These are phyloP conservation scores for Cucumis variabilis DNA, from an alignment of 331 rosid genomes.

Conservation along the genomic window DNA sequence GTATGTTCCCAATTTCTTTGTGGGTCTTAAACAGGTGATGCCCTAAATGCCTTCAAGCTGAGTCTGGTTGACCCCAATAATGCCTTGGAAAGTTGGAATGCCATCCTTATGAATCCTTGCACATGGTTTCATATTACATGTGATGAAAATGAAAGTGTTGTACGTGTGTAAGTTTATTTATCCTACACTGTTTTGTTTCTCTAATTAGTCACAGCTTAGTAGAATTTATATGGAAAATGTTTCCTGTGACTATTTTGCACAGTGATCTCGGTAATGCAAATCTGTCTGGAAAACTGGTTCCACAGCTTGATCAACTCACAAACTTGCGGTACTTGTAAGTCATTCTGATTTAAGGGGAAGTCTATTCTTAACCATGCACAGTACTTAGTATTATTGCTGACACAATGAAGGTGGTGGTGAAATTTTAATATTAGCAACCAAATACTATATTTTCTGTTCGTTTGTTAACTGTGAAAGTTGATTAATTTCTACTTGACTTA, in stretches of 20 bases:
- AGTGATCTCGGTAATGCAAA: conserved; percentile 97
- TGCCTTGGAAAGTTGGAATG: conserved; percentile 96
- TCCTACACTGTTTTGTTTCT: conserved; percentile 28
- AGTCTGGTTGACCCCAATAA: conserved; percentile 84
- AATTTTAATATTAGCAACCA: background rate
- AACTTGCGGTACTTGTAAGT: conserved; percentile 92
- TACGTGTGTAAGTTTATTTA: conserved; percentile 72
- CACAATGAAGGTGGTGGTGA: background rate
- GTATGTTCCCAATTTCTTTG: background rate
- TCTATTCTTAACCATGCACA: background rate
- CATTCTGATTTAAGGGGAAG: conserved; percentile 20
- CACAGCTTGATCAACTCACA: conserved; percentile 95
- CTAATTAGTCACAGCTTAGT: conserved; percentile 3
- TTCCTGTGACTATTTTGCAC: conserved; percentile 36
- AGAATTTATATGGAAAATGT: conserved; percentile 23
- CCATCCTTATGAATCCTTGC: conserved; percentile 92
- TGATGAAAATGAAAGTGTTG: conserved; percentile 90
- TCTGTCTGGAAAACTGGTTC: conserved; percentile 89
- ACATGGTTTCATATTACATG: conserved; percentile 99
- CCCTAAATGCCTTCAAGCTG: conserved; percentile 78
- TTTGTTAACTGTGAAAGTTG: background rate
- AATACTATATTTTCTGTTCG: background rate
- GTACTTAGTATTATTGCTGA: background rate
- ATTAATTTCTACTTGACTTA: background rate
- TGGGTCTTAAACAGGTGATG: conserved; percentile 66